Base-by-base conservation (phyloP, 2,329 filamentous ascomycete species). In the Cryphonectria japonica region DNA sequence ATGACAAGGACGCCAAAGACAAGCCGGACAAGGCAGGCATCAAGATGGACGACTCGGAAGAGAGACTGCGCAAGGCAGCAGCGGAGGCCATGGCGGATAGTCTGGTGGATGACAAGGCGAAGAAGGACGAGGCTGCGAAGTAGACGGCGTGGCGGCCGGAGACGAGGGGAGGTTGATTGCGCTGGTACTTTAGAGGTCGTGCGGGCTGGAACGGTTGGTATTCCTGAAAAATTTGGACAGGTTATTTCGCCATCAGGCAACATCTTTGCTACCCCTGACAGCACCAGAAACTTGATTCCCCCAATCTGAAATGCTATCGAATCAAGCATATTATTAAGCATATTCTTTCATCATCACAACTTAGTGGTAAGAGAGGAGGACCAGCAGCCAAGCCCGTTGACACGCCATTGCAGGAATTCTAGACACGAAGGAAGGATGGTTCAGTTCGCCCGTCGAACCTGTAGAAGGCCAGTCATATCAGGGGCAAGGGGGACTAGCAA, bases 1-100 rank as follows among this genome's bases (percentile, higher is more conserved):
- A 97, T 75, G 96, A 99, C 81, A 92, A 92, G 76, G 93, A 95
- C 68, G 81, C 84, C 22, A 96, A 94, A 82, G 86, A 87, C 61
- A 91, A 90, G 79, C 68, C 68, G 66, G 67, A 69, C 34, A 89
- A 90, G 70, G 77, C 84, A 64, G 84, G 85, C 69, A 79, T 79
- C 69, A 85, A 87, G 76, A 77, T 84, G 74, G 87, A 89, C 68
- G 85, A 90, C 71, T 87, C 91, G 70, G 85, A 79, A 73, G 91
- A 90, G 77, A 87, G 86, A 77, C 79, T 90, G 76, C 92, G 90
- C 83, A 87, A 91, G 79, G 89, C 88, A 1, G 89, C 91, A 37
- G 86, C 86, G 14, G 87, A 88, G 78, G 87, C 87, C 19, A 89
- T 89, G 86, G 82, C 85, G 13, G 87, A 88, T 54, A 88, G 82